Evolutionary conservation across 2,329 filamentous ascomycete genomes (phyloP), one percentile per base, ranked within the genome.

Genomic region (Pseudophaeomoniella oleicola): DNA sequence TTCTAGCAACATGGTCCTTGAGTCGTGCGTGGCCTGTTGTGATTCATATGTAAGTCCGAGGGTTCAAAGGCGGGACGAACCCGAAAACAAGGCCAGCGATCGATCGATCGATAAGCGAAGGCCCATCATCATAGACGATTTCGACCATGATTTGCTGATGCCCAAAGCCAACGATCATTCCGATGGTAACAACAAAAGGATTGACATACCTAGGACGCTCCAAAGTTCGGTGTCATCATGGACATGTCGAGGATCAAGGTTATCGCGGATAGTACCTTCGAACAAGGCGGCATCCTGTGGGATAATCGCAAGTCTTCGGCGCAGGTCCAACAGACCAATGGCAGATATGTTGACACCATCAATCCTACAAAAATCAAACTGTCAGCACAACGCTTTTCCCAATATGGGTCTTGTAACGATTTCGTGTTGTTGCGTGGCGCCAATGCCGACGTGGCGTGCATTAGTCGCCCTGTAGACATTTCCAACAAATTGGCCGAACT

Each of bases 221-320:
- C 90, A 98, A 19, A 98, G 68, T 55, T 96, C 90, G 4, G 87
- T 94, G 58, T 98, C 92, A 58, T 94, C 88, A 53, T 94, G 87
- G 37, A 92, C 84, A 55, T 94, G 83, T 17, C 81, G 84, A 16
- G 92, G 92, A 55, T 98, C 90, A 29, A 96, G 71, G 53, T 98
- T 98, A 59, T 98, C 90, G 46, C 90, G 76, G 44, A 98, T 74
- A 5, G 81, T 87, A 35, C 87, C 87, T 58, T 93, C 85, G 50
- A 98, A 98, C 42, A 98, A 73, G 44, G 88, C 88, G 18, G 90
- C 88, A 60, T 98, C 92, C 56, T 98, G 90, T 3, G 92, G 90
- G 46, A 98, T 98, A 52, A 98, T 98, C 37, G 90, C 88, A 34
- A 98, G 68, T 39, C 90, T 78, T 38, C 87, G 74, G 38, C 90